Evolutionary conservation across 1,284 basidiomycete species (phyloP).

Genomic region (Xanthoconium separans): DNA sequence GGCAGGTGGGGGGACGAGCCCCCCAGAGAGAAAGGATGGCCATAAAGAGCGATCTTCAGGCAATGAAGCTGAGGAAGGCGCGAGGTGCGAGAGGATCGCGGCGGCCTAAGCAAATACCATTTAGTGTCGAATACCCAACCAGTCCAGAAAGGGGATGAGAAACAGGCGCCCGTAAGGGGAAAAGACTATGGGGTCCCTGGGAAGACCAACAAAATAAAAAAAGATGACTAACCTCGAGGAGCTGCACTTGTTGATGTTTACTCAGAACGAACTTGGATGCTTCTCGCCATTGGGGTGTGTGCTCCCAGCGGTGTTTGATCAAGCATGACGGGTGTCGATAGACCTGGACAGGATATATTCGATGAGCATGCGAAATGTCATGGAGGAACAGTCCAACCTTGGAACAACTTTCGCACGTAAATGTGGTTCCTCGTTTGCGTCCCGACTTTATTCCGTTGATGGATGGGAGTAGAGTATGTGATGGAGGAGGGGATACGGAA

Average conservation of each 20-base stretch:
- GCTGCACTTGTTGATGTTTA: slow-evolving; percentile 98
- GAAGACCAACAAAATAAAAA: background rate
- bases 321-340: slow-evolving; percentile 94
- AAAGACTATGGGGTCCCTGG: background rate
- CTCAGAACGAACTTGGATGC: slow-evolving; percentile 91
- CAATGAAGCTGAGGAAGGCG: slow-evolving; percentile 69
- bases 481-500: slow-evolving; percentile 19
- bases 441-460: slow-evolving; percentile 43
- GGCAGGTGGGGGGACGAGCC: slow-evolving; percentile 59
- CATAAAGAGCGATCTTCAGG: slow-evolving; percentile 91
- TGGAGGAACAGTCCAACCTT: slow-evolving; percentile 53
- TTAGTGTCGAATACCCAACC: slow-evolving; percentile 6
- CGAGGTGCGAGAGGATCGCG: slow-evolving; percentile 87
- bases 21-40: slow-evolving; percentile 76
- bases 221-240: slow-evolving; percentile 71
- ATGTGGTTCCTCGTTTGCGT: slow-evolving; percentile 80
- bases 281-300: slow-evolving; percentile 96
- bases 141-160: background rate
- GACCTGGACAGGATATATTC: slow-evolving; percentile 48
- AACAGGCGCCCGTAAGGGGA: background rate
- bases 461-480: slow-evolving; percentile 22
- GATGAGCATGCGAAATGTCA: background rate
- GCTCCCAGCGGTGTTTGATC: slow-evolving; percentile 97
- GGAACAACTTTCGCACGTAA: slow-evolving; percentile 90
- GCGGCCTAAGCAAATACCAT: slow-evolving; percentile 63